Evolutionary conservation across 805 yeast species (phyloP), one percentile per base, ranked within the genome.

Genomic region (Yarrowia yakushimensis): DNA sequence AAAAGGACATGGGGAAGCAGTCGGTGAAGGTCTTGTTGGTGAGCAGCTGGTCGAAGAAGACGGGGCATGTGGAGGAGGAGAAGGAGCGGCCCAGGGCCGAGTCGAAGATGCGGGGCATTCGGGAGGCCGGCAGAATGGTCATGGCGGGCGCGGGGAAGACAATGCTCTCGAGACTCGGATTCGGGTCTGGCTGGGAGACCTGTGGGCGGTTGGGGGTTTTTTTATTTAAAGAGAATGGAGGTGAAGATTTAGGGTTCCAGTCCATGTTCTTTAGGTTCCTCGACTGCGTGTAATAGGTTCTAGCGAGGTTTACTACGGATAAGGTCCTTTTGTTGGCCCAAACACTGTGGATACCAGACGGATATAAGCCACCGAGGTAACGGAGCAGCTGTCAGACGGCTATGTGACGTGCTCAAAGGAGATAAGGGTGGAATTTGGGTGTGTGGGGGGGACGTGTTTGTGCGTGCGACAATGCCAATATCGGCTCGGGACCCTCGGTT

Each of bases 1-100:
- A 70, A 59, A 71, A 71, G 15, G 73, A 70, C 65, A 71, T 65
- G 13, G 74, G 74, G 31, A 65, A 67, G 65, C 74, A 71, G 17
- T 65, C 43, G 20, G 66, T 62, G 52, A 71, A 71, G 18, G 63
- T 48, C 37, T 62, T 62, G 59, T 71, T 67, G 25, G 48, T 41
- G 9, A 70, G 66, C 60, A 71, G 70, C 17, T 20, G 17, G 22
- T 65, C 39, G 65, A 71, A 71, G 61, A 68, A 71, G 15, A 46
- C 36, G 25, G 69, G 69, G 52, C 74, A 71, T 5, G 72, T 63
- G 1, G 59, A 20, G 30, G 67, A 52, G 20, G 71, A 63, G 66
- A 71, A 70, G 60, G 67, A 66, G 18, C 45, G 57, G 37, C 74
- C 73, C 28, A 71, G 66, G 13, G 72, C 64, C 33, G 73, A 64